Percentiles rank a stretch among this genome's conserved stretches.
Evolutionary conservation across 345 rosid species (phyloP).

Genomic region (Acer saccharum): DNA sequence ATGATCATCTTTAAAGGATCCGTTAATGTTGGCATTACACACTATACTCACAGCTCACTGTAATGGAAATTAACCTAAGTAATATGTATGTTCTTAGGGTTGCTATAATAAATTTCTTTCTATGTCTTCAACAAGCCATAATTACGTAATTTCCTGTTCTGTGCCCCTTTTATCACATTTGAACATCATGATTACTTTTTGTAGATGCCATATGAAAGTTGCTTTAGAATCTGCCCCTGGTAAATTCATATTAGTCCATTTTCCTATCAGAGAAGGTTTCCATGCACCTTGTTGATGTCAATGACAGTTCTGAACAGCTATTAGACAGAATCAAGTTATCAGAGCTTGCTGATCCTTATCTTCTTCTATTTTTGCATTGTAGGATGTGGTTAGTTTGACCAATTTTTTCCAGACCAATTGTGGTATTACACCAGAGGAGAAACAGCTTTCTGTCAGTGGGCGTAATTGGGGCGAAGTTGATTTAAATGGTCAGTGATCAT

Average conservation of each 20-base stretch:
- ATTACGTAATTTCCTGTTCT: not conserved
- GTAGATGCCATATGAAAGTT: not conserved
- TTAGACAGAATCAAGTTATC: not conserved
- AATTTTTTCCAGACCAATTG: constrained; percentile 72
- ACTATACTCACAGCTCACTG: not conserved
- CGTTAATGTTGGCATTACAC: not conserved
- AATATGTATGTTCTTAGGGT: not conserved
- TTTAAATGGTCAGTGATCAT: constrained; percentile 62
- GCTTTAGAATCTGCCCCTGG: not conserved
- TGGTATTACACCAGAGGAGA: constrained; percentile 78
- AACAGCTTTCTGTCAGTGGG: constrained; percentile 89
- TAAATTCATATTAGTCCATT: not conserved
- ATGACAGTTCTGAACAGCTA: not conserved
- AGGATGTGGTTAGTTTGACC: constrained; percentile 79
- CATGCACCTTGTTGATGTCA: not conserved
- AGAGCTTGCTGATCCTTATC: not conserved
- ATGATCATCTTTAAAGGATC: not conserved
- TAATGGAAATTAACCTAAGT: not conserved
- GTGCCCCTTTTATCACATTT: not conserved
- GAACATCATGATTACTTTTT: not conserved
- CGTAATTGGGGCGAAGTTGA: constrained; percentile 98
- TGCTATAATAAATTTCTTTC: not conserved
- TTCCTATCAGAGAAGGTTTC: not conserved
- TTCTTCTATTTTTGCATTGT: constrained; percentile 16
- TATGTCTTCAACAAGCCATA: not conserved